Evolutionary conservation across 2,329 filamentous ascomycete species (phyloP), one percentile per base, ranked within the genome.

Genomic region (Sporothrix sp.): DNA sequence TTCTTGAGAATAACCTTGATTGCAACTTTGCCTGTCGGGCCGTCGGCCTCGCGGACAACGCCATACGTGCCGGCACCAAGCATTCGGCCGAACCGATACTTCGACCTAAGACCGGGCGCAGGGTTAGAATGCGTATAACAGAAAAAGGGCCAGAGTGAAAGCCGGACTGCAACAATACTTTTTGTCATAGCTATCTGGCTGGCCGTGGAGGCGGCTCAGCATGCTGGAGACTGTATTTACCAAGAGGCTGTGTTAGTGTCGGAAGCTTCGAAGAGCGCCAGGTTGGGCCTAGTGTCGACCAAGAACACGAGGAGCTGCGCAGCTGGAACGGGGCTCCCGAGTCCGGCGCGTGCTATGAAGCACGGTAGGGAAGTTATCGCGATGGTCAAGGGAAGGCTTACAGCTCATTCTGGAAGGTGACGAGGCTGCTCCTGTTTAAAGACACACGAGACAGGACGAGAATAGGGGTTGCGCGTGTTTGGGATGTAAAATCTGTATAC

Each of bases 1-100:
- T 95, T 96, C 79, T 98, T 98, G 63, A 97, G 74, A 68, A 98
- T 98, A 66, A 98, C 97, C 77, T 98, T 98, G 69, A 98, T 80
- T 36, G 93, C 93, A 54, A 95, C 90, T 74, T 95, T 79, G 66
- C 88, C 87, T 18, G 78, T 76, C 37, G 84, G 81, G 59, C 87
- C 79, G 55, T 96, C 89, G 54, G 93, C 93, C 71, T 98, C 93
- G 61, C 93, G 82, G 62, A 98, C 93, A 63, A 98, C 95, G 63
- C 93, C 93, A 75, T 98, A 98, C 61, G 93, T 98, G 61, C 93
- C 93, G 55, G 93, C 93, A 63, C 93, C 93, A 53, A 98, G 79
- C 21, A 91, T 97, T 66, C 85, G 82, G 62, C 93, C 93, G 68
- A 98, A 95, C 60, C 78, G 82, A 70, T 98, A 98, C 67, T 85